Percentiles rank a stretch among this genome's conserved stretches.
Conservation (phyloP, 345 rosid species). For the Heritiera fomes region DNA sequence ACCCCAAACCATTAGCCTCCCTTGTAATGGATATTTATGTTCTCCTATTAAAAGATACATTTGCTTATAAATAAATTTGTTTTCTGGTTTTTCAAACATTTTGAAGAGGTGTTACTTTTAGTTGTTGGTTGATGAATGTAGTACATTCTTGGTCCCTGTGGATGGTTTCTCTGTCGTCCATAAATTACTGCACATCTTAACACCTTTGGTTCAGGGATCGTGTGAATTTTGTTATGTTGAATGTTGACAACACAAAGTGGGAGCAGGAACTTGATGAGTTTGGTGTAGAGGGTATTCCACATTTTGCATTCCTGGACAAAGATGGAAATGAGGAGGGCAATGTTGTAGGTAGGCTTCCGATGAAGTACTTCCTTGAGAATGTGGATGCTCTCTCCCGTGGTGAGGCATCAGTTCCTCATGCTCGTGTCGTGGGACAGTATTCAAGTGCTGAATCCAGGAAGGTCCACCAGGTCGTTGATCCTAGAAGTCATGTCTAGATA, state of each 20-base stretch:
- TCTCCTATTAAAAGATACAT: neutral
- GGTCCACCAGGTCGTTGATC: constrained; percentile 71
- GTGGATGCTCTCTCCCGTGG: constrained; percentile 81
- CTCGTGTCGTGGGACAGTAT: constrained; percentile 82
- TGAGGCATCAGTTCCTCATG: constrained; percentile 72
- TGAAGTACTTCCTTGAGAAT: constrained; percentile 73
- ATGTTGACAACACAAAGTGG: constrained; percentile 96
- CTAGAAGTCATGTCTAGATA: constrained; percentile 82
- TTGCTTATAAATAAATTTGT: neutral
- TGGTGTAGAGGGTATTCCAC: constrained; percentile 97
- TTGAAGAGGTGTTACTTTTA: neutral
- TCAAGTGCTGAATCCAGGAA: constrained; percentile 69
- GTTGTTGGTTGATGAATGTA: neutral
- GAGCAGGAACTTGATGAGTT: constrained; percentile 96
- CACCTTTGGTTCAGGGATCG: constrained; percentile 51
- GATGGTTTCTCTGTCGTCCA: neutral
- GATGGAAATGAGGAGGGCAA: constrained; percentile 94
- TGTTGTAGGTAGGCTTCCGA: constrained; percentile 88
- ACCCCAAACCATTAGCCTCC: neutral
- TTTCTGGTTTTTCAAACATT: neutral
- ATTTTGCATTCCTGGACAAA: constrained; percentile 80
- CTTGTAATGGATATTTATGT: neutral
- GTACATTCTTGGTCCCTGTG: neutral
- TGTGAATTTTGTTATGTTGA: constrained; percentile 96
- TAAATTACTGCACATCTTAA: neutral